Conservation (phyloP, 768 basidiomycete species). For the Lactarius quietus region DNA sequence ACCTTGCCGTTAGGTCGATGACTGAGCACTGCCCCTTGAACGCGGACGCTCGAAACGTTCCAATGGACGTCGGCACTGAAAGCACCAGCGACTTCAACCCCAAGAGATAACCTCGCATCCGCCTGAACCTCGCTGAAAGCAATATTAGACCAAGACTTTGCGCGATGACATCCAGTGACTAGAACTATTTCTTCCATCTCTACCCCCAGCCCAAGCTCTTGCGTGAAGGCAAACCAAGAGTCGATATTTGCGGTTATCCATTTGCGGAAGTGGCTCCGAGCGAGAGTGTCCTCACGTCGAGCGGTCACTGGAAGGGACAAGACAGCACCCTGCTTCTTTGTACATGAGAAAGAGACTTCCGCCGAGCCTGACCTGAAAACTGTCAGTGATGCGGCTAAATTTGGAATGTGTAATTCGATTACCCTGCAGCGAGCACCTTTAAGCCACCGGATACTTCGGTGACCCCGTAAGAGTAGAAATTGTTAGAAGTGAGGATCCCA, state of each 20-base stretch:
- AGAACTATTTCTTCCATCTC: background rate
- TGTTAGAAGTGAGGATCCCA: background rate
- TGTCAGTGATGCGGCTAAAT: background rate
- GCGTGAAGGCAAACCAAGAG: background rate
- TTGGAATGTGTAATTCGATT: background rate
- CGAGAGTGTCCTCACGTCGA: background rate
- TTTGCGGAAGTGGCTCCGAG: background rate
- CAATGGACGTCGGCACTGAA: background rate
- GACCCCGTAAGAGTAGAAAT: background rate
- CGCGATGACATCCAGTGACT: background rate
- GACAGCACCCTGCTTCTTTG: background rate
- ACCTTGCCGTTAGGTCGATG: background rate
- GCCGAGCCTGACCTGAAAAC: background rate
- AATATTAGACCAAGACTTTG: background rate
- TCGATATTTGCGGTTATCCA: background rate
- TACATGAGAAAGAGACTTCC: background rate
- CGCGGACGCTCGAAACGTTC: background rate
- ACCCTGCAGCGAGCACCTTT: background rate
- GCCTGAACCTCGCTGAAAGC: background rate
- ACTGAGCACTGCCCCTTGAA: background rate
- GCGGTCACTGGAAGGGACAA: background rate
- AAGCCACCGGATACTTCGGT: background rate
- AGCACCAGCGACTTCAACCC: background rate
- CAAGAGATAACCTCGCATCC: background rate
- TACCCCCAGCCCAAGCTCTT: background rate